phyloP scores from a whole-genome alignment of 2,329 filamentous ascomycete species.

The Magnaporthiopsis incrustans region DNA sequence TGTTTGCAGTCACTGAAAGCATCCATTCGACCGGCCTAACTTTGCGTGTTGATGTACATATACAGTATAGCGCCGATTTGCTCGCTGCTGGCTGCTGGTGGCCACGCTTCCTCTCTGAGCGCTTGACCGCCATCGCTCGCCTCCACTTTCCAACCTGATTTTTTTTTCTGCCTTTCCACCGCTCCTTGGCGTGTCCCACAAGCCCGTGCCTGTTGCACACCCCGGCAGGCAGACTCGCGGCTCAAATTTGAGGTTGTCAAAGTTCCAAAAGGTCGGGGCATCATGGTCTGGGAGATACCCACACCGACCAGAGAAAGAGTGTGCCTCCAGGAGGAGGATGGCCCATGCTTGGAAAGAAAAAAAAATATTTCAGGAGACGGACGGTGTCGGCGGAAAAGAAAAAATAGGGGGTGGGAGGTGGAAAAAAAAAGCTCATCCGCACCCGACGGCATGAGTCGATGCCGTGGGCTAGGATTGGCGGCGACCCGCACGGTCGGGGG shows the following conservation, averaged over 20 bases:
- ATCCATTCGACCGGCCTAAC: too few relatives aligned
- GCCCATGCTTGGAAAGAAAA: background rate
- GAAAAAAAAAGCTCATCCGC: background rate
- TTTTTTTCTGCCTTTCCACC: background rate
- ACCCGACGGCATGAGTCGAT: background rate
- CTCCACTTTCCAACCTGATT: background rate
- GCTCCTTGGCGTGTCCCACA: background rate
- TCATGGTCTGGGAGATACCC: background rate
- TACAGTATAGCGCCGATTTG: background rate
- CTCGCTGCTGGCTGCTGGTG: background rate
- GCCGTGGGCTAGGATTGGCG: too few relatives aligned
- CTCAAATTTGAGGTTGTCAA: background rate
- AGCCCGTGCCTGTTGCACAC: background rate
- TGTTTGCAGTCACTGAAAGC: too few relatives aligned
- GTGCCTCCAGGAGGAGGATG: background rate
- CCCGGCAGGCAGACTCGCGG: too few relatives aligned
- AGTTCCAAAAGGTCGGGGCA: background rate
- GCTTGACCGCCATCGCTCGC: too few relatives aligned
- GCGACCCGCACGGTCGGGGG: background rate
- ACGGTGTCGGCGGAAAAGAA: background rate
- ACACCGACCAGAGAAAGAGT: background rate
- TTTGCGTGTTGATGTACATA: too few relatives aligned
- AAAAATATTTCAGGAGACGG: background rate
- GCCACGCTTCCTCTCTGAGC: too few relatives aligned
- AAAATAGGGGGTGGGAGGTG: background rate